Base-by-base conservation (phyloP, 495 filamentous ascomycete species). In the Talaromyces liani region DNA sequence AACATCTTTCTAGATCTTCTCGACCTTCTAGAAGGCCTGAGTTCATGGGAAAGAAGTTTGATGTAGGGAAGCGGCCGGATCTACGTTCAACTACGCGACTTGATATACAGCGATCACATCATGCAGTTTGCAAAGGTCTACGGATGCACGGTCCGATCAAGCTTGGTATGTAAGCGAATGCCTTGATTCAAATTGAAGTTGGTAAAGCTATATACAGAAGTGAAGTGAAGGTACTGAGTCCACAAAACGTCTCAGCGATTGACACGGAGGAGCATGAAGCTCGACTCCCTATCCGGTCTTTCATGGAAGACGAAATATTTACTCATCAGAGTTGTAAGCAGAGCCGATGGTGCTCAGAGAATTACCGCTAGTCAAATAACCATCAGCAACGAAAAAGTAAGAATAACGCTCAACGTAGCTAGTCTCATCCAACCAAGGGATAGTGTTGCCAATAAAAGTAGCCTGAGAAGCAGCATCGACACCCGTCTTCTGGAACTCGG, bases 351-450 rank as follows among this genome's bases (percentile, higher is more conserved):
- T 20, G 60, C 61, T 67, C 34, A 63, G 51, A 20, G 57, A 34
- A 27, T 27, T 39, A 36, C 61, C 63, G 8, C 39, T 65, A 24
- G 63, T 33, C 54, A 67, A 34, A 33, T 41, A 63, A 27, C 55
- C 64, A 12, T 68, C 39, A 24, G 72, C 70, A 61, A 68, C 87
- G 84, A 88, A 88, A 79, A 93, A 97, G 81, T 92, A 96, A 2
- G 89, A 76, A 77, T 95, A 96, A 34, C 87, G 79, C 71, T 87
- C 80, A 56, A 96, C 85, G 55, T 73, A 84, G 41, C 75, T n/a
- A 65, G 88, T 78, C 59, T 64, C 70, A 69, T 97, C 92, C 64
- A 97, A 69, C 78, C 82, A 87, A 14, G 85, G 75, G 25, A 91
- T 66, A 39, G 89, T 82, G 6, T 80, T 68, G 49, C 72, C 65